Evolutionary conservation across 2,329 filamentous ascomycete species (phyloP).

Genomic region (Talaromyces rugulosus): DNA sequence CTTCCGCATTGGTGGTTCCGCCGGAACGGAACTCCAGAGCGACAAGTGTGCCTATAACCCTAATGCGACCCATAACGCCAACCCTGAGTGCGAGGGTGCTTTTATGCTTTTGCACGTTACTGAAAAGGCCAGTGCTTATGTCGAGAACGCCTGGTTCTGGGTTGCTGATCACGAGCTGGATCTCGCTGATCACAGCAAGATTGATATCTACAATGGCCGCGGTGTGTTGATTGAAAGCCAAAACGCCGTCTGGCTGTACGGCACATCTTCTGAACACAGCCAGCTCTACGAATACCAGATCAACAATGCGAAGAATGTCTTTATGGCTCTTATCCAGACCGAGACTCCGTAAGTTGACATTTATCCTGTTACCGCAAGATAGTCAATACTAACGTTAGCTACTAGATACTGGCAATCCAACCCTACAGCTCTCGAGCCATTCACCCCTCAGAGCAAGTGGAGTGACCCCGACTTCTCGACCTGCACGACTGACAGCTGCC

Average conservation of each 20-base stretch:
- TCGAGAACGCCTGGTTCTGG: conserved; percentile 92
- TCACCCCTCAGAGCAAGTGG: conserved; percentile 30
- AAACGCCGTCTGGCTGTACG: conserved; percentile 79
- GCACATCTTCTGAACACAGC: conserved; percentile 61
- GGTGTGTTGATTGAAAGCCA: conserved; percentile 76
- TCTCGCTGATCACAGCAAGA: conserved; percentile 60
- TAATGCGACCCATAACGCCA: conserved; percentile 52
- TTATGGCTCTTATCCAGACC: conserved; percentile 78
- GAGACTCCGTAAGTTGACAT: conserved; percentile 67
- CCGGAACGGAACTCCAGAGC: conserved; percentile 77
- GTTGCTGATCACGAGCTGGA: conserved; percentile 88
- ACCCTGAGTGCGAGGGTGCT: conserved; percentile 66
- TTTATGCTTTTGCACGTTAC: conserved; percentile 62
- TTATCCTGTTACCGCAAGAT: background rate
- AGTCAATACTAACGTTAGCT: conserved; percentile 2
- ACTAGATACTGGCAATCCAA: conserved; percentile 69
- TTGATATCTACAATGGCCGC: conserved; percentile 79
- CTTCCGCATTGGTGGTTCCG: conserved; percentile 82
- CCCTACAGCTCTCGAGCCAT: conserved; percentile 60
- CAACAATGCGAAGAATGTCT: conserved; percentile 70
- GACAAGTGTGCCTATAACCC: conserved; percentile 76
- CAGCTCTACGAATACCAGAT: conserved; percentile 78
- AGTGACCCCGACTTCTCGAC: conserved; percentile 62
- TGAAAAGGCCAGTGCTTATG: conserved; percentile 60
- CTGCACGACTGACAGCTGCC: conserved; percentile 57